Evolutionary conservation across 768 basidiomycete species (phyloP).

Genomic region (Leccinum ochraceum): DNA sequence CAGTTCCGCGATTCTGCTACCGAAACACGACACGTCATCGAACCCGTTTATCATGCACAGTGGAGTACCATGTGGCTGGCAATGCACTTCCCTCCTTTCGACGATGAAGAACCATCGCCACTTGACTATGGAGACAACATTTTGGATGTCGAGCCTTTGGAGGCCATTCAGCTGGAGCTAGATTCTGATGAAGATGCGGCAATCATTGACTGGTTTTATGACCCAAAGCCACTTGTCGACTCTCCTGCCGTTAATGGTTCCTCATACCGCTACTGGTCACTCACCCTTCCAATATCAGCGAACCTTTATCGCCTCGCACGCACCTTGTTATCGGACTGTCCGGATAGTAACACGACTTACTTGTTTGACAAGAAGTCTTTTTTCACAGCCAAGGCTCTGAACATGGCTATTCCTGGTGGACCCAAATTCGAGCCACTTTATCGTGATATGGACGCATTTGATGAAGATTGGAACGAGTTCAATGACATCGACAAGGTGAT

Average conservation of each 20-base stretch:
- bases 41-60: conserved; percentile 97
- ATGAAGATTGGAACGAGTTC: conserved; percentile 99
- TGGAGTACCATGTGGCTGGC: conserved; percentile 99
- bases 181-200: conserved; percentile 90
- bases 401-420: conserved; percentile 96
- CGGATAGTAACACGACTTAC: conserved; percentile 88
- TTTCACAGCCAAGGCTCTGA: conserved; percentile 97
- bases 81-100: conserved; percentile 99
- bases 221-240: conserved; percentile 91
- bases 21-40: conserved; percentile 86
- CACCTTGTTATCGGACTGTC: conserved; percentile 89
- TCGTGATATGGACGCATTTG: conserved; percentile 95
- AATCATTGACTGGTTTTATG: conserved; percentile 98
- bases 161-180: conserved; percentile 95
- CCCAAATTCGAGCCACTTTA: conserved; percentile 98
- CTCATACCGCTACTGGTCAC: conserved; percentile 91
- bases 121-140: conserved; percentile 99
- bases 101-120: conserved; percentile 94
- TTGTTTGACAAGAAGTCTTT: conserved; percentile 97
- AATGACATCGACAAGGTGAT: conserved; percentile 99
- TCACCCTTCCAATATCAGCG: conserved; percentile 93
- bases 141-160: conserved; percentile 94
- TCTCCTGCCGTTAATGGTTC: conserved; percentile 89
- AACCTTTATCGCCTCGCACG: conserved; percentile 95
- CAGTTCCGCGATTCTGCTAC: conserved; percentile 95